Conservation (phyloP, 1,139 yeast genomes). For the Debaryomycetaceae sp. region DNA sequence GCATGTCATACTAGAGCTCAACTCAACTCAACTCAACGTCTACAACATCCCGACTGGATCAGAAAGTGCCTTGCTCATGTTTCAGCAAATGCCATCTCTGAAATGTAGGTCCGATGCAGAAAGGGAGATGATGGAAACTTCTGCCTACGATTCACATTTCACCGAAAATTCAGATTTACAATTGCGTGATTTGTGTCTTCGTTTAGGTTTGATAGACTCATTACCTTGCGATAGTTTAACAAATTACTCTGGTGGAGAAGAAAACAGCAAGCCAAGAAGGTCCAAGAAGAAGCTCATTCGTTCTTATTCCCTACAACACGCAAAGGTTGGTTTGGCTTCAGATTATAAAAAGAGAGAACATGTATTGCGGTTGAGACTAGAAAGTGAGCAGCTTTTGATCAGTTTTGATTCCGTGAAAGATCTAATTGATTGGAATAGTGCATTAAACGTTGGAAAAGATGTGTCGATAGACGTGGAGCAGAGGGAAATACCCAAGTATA, state of each 20-base stretch:
- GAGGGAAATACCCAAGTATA: constrained; percentile 61
- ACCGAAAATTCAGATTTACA: constrained; percentile 38
- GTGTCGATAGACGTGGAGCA: constrained; percentile 58
- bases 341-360: constrained; percentile 62
- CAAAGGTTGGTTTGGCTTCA: constrained; percentile 64
- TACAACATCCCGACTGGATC: constrained; percentile 41
- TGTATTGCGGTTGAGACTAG: constrained; percentile 61
- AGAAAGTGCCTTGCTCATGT: constrained; percentile 23
- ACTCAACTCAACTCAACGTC: constrained; percentile 71
- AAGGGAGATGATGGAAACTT: not conserved
- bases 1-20: constrained; percentile 58
- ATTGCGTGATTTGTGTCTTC: constrained; percentile 30
- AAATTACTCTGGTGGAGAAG: constrained; percentile 1
- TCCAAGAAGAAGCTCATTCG: constrained; percentile 30
- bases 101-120: not conserved
- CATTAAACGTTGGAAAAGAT: constrained; percentile 58
- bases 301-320: constrained; percentile 66
- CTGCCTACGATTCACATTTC: constrained; percentile 18
- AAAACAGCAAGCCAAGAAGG: constrained; percentile 1
- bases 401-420: constrained; percentile 54
- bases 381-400: constrained; percentile 63
- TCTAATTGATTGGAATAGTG: constrained; percentile 64
- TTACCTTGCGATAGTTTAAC: constrained; percentile 5
- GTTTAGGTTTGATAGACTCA: constrained; percentile 15
- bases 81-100: constrained; percentile 2